Evolutionary conservation across 2,329 filamentous ascomycete genomes (phyloP), one percentile per base, ranked within the genome.

Genomic region (Colletotrichum echinochloae): DNA sequence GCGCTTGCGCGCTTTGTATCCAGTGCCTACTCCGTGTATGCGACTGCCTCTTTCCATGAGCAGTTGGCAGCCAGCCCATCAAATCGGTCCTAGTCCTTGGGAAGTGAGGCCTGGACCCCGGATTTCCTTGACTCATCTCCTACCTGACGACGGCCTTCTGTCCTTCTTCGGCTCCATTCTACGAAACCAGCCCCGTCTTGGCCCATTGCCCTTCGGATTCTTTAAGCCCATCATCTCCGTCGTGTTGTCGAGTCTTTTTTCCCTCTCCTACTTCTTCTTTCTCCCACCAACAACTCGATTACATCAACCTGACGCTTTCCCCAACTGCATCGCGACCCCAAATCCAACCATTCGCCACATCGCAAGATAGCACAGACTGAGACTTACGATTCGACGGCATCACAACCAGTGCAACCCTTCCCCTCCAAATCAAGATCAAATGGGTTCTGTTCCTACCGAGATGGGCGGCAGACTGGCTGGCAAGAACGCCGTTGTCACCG

Each of bases 401-500:
- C 65, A 46, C 52, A 30, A 28, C 55, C 11, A 20, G 20, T 33
- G 30, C 51, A 46, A 46, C 2, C 8, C 12, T 37, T 7, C 30
- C n/a, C n/a, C 5, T 26, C n/a, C 33, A 35, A 51, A 59, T 33
- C 62, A 44, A 3, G 3, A 46, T 52, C 41, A 37, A 64, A 80
- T 79, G 77, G 74, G 75, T 56, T 76, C 79, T 63, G 65, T 74
- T 67, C 74, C 77, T 73, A 73, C 76, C 44, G 74, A 75, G 65
- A 71, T 73, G 44, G 76, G 78, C 60, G 87, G 87, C 74, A 87
- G 88, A 77, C 82, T 90, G 30, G 82, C 84, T 48, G 88, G 87
- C 80, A 90, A 90, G 81, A 90, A 89, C 78, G 86, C 87, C 79
- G 79, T 97, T 79, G 88, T 97, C 82, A 97, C 94, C 65, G 94